A percentile compares a stretch with the other conserved stretches of the same genome.
Conservation (phyloP, 306 rosid species). For the Begonia loranthoides region DNA sequence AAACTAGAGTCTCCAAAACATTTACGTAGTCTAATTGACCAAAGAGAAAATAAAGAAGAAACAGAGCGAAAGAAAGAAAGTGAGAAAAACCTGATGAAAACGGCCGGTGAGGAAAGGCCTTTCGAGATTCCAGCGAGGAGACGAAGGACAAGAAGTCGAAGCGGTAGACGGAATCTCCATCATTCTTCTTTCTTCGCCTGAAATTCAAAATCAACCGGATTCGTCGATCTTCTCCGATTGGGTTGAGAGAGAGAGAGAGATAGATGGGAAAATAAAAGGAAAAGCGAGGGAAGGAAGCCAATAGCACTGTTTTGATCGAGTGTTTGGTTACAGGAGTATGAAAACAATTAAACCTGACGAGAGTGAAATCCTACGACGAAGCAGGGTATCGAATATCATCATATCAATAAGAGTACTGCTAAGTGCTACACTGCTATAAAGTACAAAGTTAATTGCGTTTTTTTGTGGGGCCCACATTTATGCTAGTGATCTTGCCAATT, state of each 20-base stretch:
- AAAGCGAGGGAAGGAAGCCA: not conserved
- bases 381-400: too few relatives aligned
- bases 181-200: not conserved
- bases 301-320: too few relatives aligned
- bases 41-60: not conserved
- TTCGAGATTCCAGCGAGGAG: conserved; percentile 45
- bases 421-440: too few relatives aligned
- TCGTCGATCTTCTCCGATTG: not conserved
- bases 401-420: too few relatives aligned
- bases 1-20: too few relatives aligned
- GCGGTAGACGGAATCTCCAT: conserved; percentile 20
- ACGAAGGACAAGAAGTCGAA: conserved; percentile 18
- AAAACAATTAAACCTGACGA: too few relatives aligned
- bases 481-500: too few relatives aligned
- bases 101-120: conserved; percentile 51
- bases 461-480: too few relatives aligned
- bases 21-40: not conserved
- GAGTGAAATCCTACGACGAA: too few relatives aligned
- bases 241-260: not conserved
- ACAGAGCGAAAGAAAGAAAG: conserved; percentile 1
- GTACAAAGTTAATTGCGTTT: too few relatives aligned
- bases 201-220: not conserved
- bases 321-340: too few relatives aligned
- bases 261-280: not conserved
- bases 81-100: conserved; percentile 41